Base-by-base conservation (phyloP, 352 stramenopile species). In the Globisporangium mamillatum region DNA sequence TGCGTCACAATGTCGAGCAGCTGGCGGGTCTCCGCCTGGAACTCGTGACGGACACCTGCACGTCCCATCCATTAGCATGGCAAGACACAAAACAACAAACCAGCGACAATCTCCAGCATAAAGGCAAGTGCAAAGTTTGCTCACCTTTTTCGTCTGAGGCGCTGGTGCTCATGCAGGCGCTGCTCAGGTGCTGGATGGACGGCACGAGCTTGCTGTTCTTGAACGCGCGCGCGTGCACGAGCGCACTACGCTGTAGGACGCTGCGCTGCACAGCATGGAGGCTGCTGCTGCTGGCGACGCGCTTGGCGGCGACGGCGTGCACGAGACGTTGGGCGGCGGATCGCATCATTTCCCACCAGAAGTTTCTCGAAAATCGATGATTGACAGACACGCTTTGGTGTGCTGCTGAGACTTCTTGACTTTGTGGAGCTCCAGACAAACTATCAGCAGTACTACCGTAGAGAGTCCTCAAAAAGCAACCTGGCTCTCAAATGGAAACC, bases 1-100 rank as follows among this genome's bases (percentile, higher is more conserved):
- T 99, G 95, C 9, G 97, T 99, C 67, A 99, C 97, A 67, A 99
- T 99, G 73, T 99, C 95, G 53, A 99, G 72, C 67, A 99, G 79
- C 77, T 98, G 94, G 24, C 89, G 90, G 59, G 95, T 99, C 75
- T 99, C 96, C 22, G 96, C 94, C 73, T 98, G 91, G 79, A 99
- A 99, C 72, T 97, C 92, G 67, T 92, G 85, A 58, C 81, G 84
- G 61, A 96, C 88, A 22, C 74, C 73, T 88, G 50, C 14, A 12
- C 38, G 20, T 59, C 7, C 44, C 63, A 34, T 34, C 34, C 2
- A 57, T 57, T 20, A 20, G 24, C 41, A 9, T n/a, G 20, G 1
- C 41, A 4, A 48, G 41, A 48, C 14, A n/a, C 41, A 20, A 36
- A 48, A 20, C 20, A 27, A 4, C 5, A 54, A 20, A 14, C 25